phyloP scores from a whole-genome alignment of 2,329 filamentous ascomycete genomes.

The Grosmannia penicillata region DNA sequence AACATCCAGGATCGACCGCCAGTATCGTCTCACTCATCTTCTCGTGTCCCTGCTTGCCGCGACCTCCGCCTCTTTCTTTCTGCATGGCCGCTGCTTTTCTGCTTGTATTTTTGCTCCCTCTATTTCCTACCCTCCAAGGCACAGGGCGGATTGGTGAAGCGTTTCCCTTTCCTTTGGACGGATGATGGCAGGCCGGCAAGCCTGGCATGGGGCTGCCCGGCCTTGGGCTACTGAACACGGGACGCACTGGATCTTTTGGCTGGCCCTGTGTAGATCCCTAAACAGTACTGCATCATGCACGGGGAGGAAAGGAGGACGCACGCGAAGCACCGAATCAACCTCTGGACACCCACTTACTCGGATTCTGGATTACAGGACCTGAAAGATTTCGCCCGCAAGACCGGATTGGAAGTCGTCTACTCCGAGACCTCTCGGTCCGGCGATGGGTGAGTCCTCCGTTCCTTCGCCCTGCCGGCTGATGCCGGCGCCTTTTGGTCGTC shows the following conservation, averaged over 20 bases:
- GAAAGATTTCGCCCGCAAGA: slow-evolving; percentile 97
- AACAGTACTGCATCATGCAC: neutral
- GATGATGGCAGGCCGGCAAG: neutral
- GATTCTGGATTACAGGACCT: slow-evolving; percentile 79
- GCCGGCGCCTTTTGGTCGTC: neutral
- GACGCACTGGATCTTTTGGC: too few species aligned
- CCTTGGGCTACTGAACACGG: neutral
- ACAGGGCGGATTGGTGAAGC: too few species aligned
- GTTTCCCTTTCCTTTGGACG: neutral
- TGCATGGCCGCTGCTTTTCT: too few species aligned
- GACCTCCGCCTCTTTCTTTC: too few species aligned
- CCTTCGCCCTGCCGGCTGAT: neutral
- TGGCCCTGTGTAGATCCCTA: neutral
- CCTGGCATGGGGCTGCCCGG: neutral
- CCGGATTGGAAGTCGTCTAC: slow-evolving; percentile 93
- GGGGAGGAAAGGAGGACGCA: too few species aligned
- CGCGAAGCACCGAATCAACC: neutral
- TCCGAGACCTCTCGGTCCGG: slow-evolving; percentile 89
- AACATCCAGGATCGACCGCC: too few species aligned
- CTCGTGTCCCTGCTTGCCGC: too few species aligned
- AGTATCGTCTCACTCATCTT: too few species aligned
- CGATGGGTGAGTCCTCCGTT: slow-evolving; percentile 66
- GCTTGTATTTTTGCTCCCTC: neutral
- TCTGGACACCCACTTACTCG: slow-evolving; percentile 57
- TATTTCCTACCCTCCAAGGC: too few species aligned